Evolutionary conservation across 768 basidiomycete species (phyloP).

Genomic region (Sporobolomyces phaffii): DNA sequence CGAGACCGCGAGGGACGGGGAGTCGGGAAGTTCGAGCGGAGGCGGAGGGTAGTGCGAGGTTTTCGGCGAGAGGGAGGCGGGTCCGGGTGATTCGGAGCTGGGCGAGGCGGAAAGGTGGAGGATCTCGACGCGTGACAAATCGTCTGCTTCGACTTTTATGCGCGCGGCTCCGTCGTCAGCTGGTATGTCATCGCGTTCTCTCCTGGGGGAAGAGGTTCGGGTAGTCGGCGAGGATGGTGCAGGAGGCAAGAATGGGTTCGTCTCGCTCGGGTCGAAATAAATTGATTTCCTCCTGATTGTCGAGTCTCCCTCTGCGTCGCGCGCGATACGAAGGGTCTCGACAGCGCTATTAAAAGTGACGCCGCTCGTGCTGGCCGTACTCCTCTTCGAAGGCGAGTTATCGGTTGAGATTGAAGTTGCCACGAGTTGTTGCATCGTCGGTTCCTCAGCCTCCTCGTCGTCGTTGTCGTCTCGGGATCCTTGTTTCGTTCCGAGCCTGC

Average conservation of each 20-base stretch:
- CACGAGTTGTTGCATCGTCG: background rate
- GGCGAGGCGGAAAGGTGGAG: no score
- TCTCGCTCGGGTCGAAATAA: slow-evolving; percentile 13
- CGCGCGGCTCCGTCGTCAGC: no score
- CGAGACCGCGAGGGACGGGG: slow-evolving; percentile 6
- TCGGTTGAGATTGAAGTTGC: no score
- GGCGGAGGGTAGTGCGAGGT: background rate
- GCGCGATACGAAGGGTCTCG: background rate
- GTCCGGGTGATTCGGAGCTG: no score
- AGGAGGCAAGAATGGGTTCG: slow-evolving; percentile 22
- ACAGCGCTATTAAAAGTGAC: slow-evolving; percentile 1
- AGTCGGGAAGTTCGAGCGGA: slow-evolving; percentile 6
- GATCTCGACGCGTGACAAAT: no score
- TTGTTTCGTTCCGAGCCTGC: background rate
- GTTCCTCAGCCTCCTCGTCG: background rate
- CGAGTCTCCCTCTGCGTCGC: background rate
- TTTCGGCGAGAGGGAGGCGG: no score
- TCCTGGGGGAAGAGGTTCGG: background rate
- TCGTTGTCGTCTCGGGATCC: background rate
- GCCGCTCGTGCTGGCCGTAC: background rate
- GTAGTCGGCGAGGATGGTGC: background rate
- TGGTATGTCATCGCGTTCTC: background rate
- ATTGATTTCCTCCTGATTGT: slow-evolving; percentile 17
- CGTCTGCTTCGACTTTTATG: no score
- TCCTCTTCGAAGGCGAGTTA: no score